Evolutionary conservation across 768 basidiomycete genomes (phyloP).

Genomic region (Daedaleopsis sinensis): DNA sequence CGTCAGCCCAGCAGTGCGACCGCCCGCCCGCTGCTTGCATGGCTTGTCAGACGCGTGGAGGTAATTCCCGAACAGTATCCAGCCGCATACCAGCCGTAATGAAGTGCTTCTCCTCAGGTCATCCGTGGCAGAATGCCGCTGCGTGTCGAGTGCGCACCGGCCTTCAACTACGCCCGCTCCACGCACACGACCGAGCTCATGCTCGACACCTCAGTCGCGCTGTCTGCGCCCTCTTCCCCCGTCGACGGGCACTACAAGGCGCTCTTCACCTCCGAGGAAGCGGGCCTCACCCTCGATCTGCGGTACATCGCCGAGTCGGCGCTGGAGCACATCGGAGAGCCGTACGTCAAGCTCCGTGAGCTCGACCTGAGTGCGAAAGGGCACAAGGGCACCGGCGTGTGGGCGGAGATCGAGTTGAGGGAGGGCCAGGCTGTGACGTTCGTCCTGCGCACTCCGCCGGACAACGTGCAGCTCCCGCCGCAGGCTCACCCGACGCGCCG

Average conservation of each 20-base stretch:
- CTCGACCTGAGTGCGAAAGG: conserved; percentile 73
- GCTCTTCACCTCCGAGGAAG: conserved; percentile 53
- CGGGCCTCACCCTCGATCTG: conserved; percentile 67
- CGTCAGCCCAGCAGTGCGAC: conserved; percentile 49
- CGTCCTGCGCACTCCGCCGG: conserved; percentile 69
- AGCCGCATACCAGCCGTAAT: not conserved
- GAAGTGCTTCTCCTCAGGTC: conserved; percentile 45
- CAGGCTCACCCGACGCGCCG: conserved; percentile 39
- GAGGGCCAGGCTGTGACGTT: conserved; percentile 95
- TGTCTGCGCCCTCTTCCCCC: conserved; percentile 22
- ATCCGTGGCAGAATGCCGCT: conserved; percentile 83
- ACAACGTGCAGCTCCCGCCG: conserved; percentile 22
- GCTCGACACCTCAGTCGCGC: conserved; percentile 46
- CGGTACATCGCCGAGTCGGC: conserved; percentile 69
- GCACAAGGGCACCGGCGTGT: conserved; percentile 71
- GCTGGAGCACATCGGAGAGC: conserved; percentile 51
- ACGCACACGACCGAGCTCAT: conserved; percentile 66
- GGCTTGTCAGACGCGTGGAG: conserved; percentile 86
- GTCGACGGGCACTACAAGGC: conserved; percentile 53
- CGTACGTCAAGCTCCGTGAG: conserved; percentile 66
- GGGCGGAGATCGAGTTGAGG: conserved; percentile 57
- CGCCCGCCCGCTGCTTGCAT: conserved; percentile 71
- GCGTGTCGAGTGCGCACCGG: conserved; percentile 89
- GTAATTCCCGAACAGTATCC: conserved; percentile 27
- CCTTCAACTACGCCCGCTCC: conserved; percentile 92